Evolutionary conservation across 257 asterid species (phyloP).

Genomic region (Solanum lignicaule): DNA sequence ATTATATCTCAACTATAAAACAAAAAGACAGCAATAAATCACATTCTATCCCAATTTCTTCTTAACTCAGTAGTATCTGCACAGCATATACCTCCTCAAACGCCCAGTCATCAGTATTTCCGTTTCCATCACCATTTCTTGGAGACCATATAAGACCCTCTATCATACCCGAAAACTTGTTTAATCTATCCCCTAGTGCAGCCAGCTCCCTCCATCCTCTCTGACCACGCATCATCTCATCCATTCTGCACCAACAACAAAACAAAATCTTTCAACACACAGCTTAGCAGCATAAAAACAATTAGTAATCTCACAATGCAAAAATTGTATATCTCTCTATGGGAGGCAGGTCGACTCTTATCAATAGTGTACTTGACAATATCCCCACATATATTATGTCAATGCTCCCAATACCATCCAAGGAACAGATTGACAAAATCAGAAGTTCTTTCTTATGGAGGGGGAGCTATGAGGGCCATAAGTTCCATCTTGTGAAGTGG

Average conservation of each 20-base stretch:
- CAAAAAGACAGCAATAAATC: not conserved
- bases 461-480: too few species aligned
- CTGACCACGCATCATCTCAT: constrained; percentile 99
- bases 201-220: constrained; percentile 99
- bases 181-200: constrained; percentile 78
- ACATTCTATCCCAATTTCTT: not conserved
- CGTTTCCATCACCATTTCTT: constrained; percentile 53
- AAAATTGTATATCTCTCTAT: not conserved
- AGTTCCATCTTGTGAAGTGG: too few species aligned
- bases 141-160: constrained; percentile 99
- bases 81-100: constrained; percentile 73
- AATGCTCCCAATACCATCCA: not conserved
- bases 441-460: too few species aligned
- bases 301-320: not conserved
- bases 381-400: not conserved
- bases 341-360: not conserved
- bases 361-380: not conserved
- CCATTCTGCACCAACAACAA: constrained; percentile 64
- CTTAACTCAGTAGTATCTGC: not conserved
- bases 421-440: not conserved
- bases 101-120: constrained; percentile 86
- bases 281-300: not conserved
- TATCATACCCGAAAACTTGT: constrained; percentile 87
- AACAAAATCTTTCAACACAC: not conserved
- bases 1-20: not conserved